Conservation (phyloP, 805 yeast genomes). For the Metschnikowia similis region DNA sequence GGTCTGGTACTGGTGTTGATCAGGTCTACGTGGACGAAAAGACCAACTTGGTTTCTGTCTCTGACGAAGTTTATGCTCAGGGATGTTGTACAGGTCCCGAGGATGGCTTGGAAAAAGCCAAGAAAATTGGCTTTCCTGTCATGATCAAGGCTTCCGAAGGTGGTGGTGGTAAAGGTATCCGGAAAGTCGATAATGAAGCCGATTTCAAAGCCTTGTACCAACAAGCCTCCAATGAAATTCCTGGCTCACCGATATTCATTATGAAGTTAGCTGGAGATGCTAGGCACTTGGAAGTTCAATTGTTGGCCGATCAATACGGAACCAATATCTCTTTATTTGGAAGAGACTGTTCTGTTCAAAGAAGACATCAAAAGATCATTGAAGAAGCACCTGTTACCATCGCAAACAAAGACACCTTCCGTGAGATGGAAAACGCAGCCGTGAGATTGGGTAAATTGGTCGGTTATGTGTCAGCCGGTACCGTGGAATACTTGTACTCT, state of each 20-base stretch:
- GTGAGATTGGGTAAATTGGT: conserved; percentile 94
- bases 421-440: conserved; percentile 94
- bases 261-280: conserved; percentile 98
- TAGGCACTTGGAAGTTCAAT: conserved; percentile 96
- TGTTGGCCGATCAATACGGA: conserved; percentile 97
- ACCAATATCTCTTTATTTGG: conserved; percentile 96
- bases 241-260: conserved; percentile 97
- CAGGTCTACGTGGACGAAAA: conserved; percentile 64
- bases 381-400: conserved; percentile 99
- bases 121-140: conserved; percentile 90
- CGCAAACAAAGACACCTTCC: conserved; percentile 81
- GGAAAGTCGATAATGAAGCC: conserved; percentile 85
- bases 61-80: conserved; percentile 73
- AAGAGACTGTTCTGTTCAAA: conserved; percentile 98
- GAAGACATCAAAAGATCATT: conserved; percentile 98
- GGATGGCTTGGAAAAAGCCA: conserved; percentile 85
- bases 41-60: conserved; percentile 83
- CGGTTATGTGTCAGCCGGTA: conserved; percentile 98
- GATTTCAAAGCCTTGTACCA: conserved; percentile 73
- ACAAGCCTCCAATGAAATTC: conserved; percentile 96
- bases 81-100: conserved; percentile 87
- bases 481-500: conserved; percentile 94
- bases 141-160: conserved; percentile 99
- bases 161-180: conserved; percentile 99
- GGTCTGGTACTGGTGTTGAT: conserved; percentile 98